phyloP scores from a whole-genome alignment of 768 basidiomycete genomes.

The Lentinula sp. region DNA sequence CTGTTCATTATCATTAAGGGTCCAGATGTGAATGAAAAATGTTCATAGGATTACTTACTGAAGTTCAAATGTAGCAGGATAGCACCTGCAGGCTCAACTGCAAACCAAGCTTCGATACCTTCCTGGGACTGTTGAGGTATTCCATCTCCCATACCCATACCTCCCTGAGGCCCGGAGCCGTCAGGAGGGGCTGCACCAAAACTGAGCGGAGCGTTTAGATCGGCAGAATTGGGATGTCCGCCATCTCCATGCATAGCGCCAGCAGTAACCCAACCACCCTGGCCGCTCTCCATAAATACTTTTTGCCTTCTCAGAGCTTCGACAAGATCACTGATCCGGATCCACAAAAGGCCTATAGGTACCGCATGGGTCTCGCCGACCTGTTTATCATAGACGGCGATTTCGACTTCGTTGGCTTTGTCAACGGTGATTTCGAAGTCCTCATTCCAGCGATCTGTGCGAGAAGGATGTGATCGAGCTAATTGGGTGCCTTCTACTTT shows the following conservation, averaged over 20 bases:
- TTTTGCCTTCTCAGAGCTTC: conserved; percentile 92
- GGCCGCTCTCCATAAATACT: conserved; percentile 78
- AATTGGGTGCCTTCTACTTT: conserved; percentile 95
- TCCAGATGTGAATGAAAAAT: conserved; percentile 9
- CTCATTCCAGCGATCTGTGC: conserved; percentile 97
- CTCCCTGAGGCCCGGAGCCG: conserved; percentile 20
- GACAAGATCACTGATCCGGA: conserved; percentile 88
- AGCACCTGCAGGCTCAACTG: conserved; percentile 96
- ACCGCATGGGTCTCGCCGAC: conserved; percentile 72
- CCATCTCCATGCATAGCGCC: conserved; percentile 74
- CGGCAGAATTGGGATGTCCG: conserved; percentile 28
- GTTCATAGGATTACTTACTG: conserved; percentile 44
- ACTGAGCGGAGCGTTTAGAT: conserved; percentile 44
- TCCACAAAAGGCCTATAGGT: conserved; percentile 93
- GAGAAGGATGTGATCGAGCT: conserved; percentile 86
- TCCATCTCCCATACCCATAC: conserved; percentile 15
- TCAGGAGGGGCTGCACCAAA: conserved; percentile 38
- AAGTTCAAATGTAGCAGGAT: conserved; percentile 86
- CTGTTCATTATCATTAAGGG: conserved; percentile 32
- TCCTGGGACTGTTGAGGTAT: conserved; percentile 34
- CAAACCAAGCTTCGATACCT: conserved; percentile 95
- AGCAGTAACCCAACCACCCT: conserved; percentile 94
- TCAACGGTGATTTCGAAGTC: conserved; percentile 95
- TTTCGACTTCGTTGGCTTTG: conserved; percentile 98
- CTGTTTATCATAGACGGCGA: conserved; percentile 92